phyloP scores from a whole-genome alignment of 768 basidiomycete genomes.

The Boletellus sp. region DNA sequence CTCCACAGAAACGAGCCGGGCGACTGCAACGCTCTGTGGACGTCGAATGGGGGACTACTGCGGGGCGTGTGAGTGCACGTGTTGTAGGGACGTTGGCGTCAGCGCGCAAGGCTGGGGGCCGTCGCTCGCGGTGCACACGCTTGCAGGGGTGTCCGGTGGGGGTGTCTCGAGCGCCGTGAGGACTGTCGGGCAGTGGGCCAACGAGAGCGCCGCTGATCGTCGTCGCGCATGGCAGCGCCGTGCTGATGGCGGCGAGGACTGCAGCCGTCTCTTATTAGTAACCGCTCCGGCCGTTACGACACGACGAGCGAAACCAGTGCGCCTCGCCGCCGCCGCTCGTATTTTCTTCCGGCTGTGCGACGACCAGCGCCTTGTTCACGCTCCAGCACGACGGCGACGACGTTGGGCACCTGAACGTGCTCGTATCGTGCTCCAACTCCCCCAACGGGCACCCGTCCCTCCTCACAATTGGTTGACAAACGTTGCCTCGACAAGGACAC shows the following conservation, averaged over 20 bases:
- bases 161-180: too few species aligned
- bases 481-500: slow-evolving; percentile 61
- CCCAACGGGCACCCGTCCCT: slow-evolving; percentile 18
- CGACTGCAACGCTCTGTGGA: slow-evolving; percentile 2
- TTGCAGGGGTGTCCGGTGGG: not conserved
- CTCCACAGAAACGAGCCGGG: slow-evolving; percentile 14
- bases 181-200: not conserved
- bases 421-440: slow-evolving; percentile 21
- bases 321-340: slow-evolving; percentile 4
- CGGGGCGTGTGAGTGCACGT: slow-evolving; percentile 35
- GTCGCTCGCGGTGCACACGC: slow-evolving; percentile 3
- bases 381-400: slow-evolving; percentile 14
- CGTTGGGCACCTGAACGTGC: slow-evolving; percentile 16
- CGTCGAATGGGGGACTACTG: slow-evolving; percentile 23
- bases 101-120: slow-evolving; percentile 22
- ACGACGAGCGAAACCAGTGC: slow-evolving; percentile 34
- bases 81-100: slow-evolving; percentile 27
- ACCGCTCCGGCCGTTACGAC: slow-evolving; percentile 30
- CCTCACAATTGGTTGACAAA: slow-evolving; percentile 42
- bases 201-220: not conserved
- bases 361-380: slow-evolving; percentile 16
- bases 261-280: slow-evolving; percentile 23
- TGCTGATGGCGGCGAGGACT: slow-evolving; percentile 21
- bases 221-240: slow-evolving; percentile 15
- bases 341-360: slow-evolving; percentile 20